Evolutionary conservation across 148 eudicot species (phyloP), one percentile per base, ranked within the genome.

Genomic region (Pharnaceum exiguum): DNA sequence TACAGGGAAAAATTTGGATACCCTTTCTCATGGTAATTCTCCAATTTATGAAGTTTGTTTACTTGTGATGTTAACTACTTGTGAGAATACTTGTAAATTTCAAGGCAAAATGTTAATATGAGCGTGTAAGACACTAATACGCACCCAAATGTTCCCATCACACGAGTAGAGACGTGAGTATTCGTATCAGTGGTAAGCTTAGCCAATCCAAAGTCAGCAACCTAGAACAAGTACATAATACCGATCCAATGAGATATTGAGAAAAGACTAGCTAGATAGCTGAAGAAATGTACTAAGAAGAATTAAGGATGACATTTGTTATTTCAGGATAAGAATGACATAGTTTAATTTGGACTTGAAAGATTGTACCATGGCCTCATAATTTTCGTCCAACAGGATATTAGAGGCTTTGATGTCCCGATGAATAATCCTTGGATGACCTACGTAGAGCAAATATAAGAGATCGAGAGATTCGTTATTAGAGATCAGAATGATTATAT

Each of bases 61-160:
- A n/a, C n/a, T n/a, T n/a, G n/a, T n/a, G n/a, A n/a, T n/a, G n/a
- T n/a, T n/a, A n/a, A n/a, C n/a, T n/a, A n/a, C n/a, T n/a, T n/a
- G n/a, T n/a, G n/a, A n/a, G n/a, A n/a, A n/a, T n/a, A n/a, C n/a
- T n/a, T n/a, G n/a, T n/a, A n/a, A n/a, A n/a, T n/a, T n/a, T n/a
- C n/a, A n/a, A n/a, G n/a, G n/a, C n/a, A n/a, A n/a, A n/a, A n/a
- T n/a, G n/a, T n/a, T n/a, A n/a, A n/a, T n/a, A n/a, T n/a, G n/a
- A n/a, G n/a, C n/a, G n/a, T n/a, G n/a, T n/a, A n/a, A n/a, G n/a
- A n/a, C n/a, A n/a, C n/a, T n/a, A n/a, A n/a, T n/a, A 59, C 77
- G 54, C 51, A 86, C 97, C 97, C 97, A 39, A 90, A 90, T 49
- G 97, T 90, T 61, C 97, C 97, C 97, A 86, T 90, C 17, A 90